A percentile compares a stretch with the other conserved stretches of the same genome.
Conservation (phyloP, 192 early-diverging fungal species). For the Coemansia sp. region DNA sequence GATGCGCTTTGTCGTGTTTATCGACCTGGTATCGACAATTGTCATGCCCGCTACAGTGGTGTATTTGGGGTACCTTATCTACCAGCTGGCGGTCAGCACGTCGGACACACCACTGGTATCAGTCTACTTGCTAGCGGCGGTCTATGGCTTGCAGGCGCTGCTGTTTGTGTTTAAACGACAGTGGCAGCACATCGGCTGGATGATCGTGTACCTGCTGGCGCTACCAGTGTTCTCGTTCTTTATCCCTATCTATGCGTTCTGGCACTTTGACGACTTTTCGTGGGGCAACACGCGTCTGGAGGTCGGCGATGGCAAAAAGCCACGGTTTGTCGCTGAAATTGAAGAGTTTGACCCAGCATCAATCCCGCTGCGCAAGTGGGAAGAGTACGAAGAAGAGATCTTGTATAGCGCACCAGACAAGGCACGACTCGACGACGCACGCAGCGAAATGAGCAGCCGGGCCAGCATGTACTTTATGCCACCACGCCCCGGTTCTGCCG, state of each 20-base stretch:
- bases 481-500: slow-evolving; percentile 48
- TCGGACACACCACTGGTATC: slow-evolving; percentile 77
- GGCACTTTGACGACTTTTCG: slow-evolving; percentile 99
- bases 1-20: slow-evolving; percentile 95
- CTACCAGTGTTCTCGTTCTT: slow-evolving; percentile 91
- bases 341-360: slow-evolving; percentile 75
- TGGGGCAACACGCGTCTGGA: slow-evolving; percentile 98
- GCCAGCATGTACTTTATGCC: slow-evolving; percentile 58
- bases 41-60: slow-evolving; percentile 92
- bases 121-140: slow-evolving; percentile 80
- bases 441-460: slow-evolving; percentile 58
- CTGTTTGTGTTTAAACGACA: slow-evolving; percentile 89
- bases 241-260: slow-evolving; percentile 92
- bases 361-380: slow-evolving; percentile 83
- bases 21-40: slow-evolving; percentile 92
- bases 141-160: slow-evolving; percentile 88
- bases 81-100: slow-evolving; percentile 61
- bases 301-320: slow-evolving; percentile 78
- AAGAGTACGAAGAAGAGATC: slow-evolving; percentile 75
- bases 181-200: slow-evolving; percentile 96
- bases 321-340: slow-evolving; percentile 62
- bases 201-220: slow-evolving; percentile 94
- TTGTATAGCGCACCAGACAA: slow-evolving; percentile 33
- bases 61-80: slow-evolving; percentile 88
- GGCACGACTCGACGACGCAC: slow-evolving; percentile 44